These are phyloP conservation scores for Cordyceps javanica DNA, from an alignment of 2,329 filamentous ascomycete species.

Conservation along the genomic window DNA sequence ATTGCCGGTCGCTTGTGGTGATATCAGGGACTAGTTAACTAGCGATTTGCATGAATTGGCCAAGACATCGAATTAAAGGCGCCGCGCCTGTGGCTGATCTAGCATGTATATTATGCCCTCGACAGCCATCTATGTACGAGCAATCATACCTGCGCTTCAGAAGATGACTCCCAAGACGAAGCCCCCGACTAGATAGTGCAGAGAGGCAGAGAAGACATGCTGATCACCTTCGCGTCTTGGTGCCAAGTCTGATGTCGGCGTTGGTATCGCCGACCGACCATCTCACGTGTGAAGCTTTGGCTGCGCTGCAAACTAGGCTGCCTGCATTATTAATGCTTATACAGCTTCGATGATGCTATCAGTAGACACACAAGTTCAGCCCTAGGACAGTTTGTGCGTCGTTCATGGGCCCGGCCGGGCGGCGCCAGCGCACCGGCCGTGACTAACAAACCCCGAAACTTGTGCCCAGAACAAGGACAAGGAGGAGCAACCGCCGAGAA, in stretches of 20 bases:
- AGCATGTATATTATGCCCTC: neutral
- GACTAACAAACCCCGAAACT: neutral
- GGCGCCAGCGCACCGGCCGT: neutral
- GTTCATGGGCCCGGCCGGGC: neutral
- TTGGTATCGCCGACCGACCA: neutral
- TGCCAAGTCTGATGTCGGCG: slow-evolving; percentile 3
- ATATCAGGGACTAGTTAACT: neutral
- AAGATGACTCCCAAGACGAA: neutral
- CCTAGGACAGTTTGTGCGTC: neutral
- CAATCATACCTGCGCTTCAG: neutral
- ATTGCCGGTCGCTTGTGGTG: neutral
- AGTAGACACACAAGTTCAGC: neutral
- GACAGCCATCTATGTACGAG: neutral
- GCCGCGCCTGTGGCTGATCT: neutral
- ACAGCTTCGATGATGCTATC: neutral
- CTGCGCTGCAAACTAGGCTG: neutral
- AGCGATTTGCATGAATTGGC: neutral
- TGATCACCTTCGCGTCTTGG: slow-evolving; percentile 3
- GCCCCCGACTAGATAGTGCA: neutral
- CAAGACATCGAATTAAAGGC: neutral
- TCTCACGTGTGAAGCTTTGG: slow-evolving; percentile 1
- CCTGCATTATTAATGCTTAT: neutral
- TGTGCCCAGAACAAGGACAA: neutral
- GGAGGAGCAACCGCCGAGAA: neutral
- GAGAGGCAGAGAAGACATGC: neutral